Evolutionary conservation across 1,284 basidiomycete genomes (phyloP).

Genomic region (Moniliophthora roreri): DNA sequence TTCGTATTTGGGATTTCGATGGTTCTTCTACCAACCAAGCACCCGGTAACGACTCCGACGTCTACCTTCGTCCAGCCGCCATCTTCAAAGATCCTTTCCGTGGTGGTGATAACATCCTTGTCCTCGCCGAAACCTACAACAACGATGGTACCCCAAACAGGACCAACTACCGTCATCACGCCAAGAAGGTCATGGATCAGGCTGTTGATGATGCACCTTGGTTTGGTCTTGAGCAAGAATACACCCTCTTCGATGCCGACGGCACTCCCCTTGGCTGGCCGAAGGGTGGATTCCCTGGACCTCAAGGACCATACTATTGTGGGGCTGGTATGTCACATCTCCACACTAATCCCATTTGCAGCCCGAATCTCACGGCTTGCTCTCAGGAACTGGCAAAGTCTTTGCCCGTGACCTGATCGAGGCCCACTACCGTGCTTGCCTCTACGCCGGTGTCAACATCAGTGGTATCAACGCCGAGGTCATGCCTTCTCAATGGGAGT

Average conservation of each 20-base stretch:
- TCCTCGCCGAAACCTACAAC: conserved; percentile 98
- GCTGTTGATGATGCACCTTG: conserved; percentile 85
- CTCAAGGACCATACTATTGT: conserved; percentile 99
- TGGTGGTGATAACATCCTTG: conserved; percentile 95
- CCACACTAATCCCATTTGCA: conserved; percentile 7
- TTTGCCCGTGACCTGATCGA: conserved; percentile 99
- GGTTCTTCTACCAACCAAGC: conserved; percentile 98
- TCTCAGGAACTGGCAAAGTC: conserved; percentile 88
- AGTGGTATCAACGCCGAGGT: conserved; percentile 99
- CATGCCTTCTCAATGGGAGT: conserved; percentile 99
- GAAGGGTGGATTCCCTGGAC: conserved; percentile 98
- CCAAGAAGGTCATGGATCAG: conserved; percentile 91
- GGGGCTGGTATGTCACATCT: conserved; percentile 80
- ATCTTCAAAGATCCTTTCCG: conserved; percentile 99
- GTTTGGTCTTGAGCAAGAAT: conserved; percentile 99
- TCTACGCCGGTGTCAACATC: conserved; percentile 97
- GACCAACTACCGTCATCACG: conserved; percentile 92
- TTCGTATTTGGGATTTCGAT: conserved; percentile 99
- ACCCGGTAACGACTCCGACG: conserved; percentile 92
- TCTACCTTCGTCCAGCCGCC: conserved; percentile 95
- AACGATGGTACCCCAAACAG: conserved; percentile 98
- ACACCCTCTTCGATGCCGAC: conserved; percentile 96
- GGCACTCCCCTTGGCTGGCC: conserved; percentile 96
- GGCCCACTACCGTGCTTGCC: conserved; percentile 97
- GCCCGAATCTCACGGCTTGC: conserved; percentile 15